Conservation (phyloP, 805 yeast genomes). For the Diddensiella santjacobensis region DNA sequence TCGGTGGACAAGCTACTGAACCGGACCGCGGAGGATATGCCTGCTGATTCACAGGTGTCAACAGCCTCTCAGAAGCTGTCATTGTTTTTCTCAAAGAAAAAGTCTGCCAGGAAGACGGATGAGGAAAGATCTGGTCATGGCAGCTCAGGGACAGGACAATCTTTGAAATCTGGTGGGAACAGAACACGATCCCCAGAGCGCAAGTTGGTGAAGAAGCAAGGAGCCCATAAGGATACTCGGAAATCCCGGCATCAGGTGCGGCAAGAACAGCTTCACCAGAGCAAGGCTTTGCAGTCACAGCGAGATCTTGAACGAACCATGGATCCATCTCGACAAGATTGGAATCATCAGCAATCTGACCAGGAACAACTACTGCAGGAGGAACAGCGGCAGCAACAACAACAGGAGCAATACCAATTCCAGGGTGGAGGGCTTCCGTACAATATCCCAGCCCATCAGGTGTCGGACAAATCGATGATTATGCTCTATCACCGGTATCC, state of each 20-base stretch:
- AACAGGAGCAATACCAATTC: slow-evolving; percentile 9
- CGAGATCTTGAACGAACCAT: not conserved
- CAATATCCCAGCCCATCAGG: slow-evolving; percentile 36
- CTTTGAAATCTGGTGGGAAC: not conserved
- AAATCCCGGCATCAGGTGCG: slow-evolving; percentile 1
- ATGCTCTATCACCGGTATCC: slow-evolving; percentile 64
- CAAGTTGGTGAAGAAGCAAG: slow-evolving; percentile 5
- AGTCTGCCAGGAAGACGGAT: slow-evolving; percentile 15
- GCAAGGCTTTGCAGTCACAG: slow-evolving; percentile 1
- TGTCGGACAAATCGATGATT: slow-evolving; percentile 30
- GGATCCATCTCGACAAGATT: not conserved
- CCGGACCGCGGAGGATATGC: slow-evolving; percentile 7
- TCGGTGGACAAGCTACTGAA: slow-evolving; percentile 18
- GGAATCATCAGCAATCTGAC: slow-evolving; percentile 9
- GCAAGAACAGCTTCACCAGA: not conserved
- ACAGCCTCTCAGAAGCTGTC: slow-evolving; percentile 17
- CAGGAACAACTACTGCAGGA: slow-evolving; percentile 11
- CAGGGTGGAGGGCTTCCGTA: slow-evolving; percentile 30
- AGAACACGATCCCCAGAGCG: not conserved
- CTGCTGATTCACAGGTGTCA: slow-evolving; percentile 5
- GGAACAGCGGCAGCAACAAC: slow-evolving; percentile 20
- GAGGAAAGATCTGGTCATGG: not conserved
- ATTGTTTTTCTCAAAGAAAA: slow-evolving; percentile 21
- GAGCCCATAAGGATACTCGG: slow-evolving; percentile 4
- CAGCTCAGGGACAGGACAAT: not conserved